phyloP scores from a whole-genome alignment of 768 basidiomycete species.

The Scleroderma bovista region DNA sequence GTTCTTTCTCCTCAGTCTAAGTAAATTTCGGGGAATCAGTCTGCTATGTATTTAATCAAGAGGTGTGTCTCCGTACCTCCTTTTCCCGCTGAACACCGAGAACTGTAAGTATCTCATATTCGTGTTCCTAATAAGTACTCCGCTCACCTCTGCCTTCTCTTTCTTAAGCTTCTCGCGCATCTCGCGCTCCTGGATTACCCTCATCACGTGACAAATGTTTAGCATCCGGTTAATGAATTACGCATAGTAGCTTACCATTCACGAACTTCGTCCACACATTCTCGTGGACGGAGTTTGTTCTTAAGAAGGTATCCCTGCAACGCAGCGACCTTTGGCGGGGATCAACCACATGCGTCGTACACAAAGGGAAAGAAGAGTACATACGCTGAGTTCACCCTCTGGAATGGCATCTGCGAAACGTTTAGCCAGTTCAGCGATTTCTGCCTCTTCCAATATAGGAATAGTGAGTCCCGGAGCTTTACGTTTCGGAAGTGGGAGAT shows the following conservation, averaged over 20 bases:
- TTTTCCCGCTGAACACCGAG: conserved; percentile 57
- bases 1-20: conserved; percentile 55
- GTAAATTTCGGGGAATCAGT: not conserved
- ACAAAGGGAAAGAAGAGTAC: conserved; percentile 21
- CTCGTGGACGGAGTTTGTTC: conserved; percentile 86
- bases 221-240: conserved; percentile 6
- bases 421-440: conserved; percentile 74
- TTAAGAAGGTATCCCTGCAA: conserved; percentile 84
- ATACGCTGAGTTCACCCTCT: conserved; percentile 81
- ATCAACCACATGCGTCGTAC: conserved; percentile 1
- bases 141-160: conserved; percentile 56
- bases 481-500: conserved; percentile 62
- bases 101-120: not conserved
- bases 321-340: conserved; percentile 56
- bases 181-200: conserved; percentile 73
- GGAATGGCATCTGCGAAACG: conserved; percentile 79
- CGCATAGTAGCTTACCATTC: conserved; percentile 48
- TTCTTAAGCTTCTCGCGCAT: conserved; percentile 81
- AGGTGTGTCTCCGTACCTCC: conserved; percentile 36
- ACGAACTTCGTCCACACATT: conserved; percentile 74
- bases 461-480: conserved; percentile 53
- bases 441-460: conserved; percentile 68
- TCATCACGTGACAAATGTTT: conserved; percentile 14
- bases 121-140: not conserved
- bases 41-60: not conserved